Conservation (phyloP, 2,329 filamentous ascomycete genomes). For the Ophiocordyceps sinensis region DNA sequence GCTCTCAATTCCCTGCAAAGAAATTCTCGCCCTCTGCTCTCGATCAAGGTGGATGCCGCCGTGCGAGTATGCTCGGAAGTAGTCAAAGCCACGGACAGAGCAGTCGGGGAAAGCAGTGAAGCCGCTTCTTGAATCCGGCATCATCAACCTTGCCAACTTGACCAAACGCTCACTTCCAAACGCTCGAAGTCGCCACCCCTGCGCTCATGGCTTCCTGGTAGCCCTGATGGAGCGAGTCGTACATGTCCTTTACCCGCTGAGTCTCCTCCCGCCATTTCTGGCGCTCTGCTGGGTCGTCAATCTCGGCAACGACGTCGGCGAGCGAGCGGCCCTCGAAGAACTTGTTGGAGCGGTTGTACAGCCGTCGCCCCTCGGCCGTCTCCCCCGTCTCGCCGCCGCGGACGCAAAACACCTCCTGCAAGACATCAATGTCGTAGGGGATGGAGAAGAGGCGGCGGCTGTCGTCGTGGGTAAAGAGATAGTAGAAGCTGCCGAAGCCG, state of each 20-base stretch:
- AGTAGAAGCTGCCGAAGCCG: slow-evolving; percentile 41
- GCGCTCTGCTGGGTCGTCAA: slow-evolving; percentile 20
- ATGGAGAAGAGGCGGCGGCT: slow-evolving; percentile 40
- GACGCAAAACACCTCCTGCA: slow-evolving; percentile 40
- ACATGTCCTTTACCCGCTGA: slow-evolving; percentile 31
- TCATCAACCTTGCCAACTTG: neutral
- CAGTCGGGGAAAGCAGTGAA: no score
- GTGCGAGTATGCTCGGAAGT: no score
- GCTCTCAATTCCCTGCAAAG: no score
- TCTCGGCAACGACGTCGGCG: slow-evolving; percentile 21
- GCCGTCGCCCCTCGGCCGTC: slow-evolving; percentile 21
- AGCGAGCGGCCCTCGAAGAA: slow-evolving; percentile 35
- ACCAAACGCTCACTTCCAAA: slow-evolving; percentile 25
- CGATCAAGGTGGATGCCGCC: no score
- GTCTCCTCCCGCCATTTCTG: slow-evolving; percentile 24
- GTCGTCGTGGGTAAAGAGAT: slow-evolving; percentile 45
- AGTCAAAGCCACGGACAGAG: no score
- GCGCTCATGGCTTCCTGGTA: slow-evolving; percentile 33
- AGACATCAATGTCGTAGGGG: slow-evolving; percentile 42
- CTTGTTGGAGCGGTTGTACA: slow-evolving; percentile 42
- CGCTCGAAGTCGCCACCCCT: slow-evolving; percentile 28
- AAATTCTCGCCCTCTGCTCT: no score
- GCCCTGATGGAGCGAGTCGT: slow-evolving; percentile 28
- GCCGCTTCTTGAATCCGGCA: no score
- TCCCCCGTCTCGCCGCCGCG: slow-evolving; percentile 18